Conservation (phyloP, 345 rosid species). For the Ailanthus altissimus region DNA sequence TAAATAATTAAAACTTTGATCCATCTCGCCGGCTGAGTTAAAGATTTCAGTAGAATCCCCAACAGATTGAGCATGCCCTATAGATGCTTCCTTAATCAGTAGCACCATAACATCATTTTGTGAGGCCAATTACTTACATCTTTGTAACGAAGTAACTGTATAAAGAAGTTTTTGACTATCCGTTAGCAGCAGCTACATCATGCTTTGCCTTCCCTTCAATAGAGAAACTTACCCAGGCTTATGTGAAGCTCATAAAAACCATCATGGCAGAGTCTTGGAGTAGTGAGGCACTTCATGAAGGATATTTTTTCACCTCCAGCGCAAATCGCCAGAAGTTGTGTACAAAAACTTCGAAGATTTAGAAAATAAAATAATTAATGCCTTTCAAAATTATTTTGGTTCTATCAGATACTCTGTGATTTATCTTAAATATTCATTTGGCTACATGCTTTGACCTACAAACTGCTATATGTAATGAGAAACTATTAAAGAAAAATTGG, state of each 20-base stretch:
- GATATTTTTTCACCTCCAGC: not conserved
- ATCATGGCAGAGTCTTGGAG: conserved; percentile 9
- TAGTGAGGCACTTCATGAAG: conserved; percentile 5
- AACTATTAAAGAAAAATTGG: not conserved
- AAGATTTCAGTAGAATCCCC: not conserved
- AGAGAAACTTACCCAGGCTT: conserved; percentile 8
- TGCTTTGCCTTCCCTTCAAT: not conserved
- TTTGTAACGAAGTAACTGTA: not conserved
- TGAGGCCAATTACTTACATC: not conserved
- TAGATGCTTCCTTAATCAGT: not conserved
- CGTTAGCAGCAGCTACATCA: not conserved
- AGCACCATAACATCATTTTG: conserved; percentile 3
- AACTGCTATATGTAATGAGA: not conserved
- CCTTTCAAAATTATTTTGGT: conserved; percentile 5
- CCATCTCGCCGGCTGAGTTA: not conserved
- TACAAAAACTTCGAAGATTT: conserved; percentile 13
- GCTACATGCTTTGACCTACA: not conserved
- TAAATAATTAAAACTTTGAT: not conserved
- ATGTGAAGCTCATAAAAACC: conserved; percentile 25
- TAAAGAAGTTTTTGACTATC: not conserved
- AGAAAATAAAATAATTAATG: conserved; percentile 1
- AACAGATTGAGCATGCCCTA: not conserved
- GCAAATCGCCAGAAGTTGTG: conserved; percentile 8
- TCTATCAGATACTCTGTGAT: conserved; percentile 1
- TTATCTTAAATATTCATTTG: not conserved